Base-by-base conservation (phyloP, 352 stramenopile genomes). In the Pythium rhizo-oryzae region DNA sequence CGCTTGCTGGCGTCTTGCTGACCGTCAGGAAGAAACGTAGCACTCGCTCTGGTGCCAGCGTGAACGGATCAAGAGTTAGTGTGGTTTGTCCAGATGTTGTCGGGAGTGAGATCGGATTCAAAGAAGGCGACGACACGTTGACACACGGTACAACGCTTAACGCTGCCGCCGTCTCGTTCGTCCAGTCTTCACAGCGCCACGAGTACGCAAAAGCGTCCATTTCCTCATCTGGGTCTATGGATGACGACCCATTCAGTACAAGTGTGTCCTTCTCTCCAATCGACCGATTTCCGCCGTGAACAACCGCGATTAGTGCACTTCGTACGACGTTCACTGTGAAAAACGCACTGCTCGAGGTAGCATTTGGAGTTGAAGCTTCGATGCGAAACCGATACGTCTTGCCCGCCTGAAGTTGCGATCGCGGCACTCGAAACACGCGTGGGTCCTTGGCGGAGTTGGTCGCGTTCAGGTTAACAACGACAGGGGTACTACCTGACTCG, bases 371-470 rank as follows among this genome's bases (percentile, higher is more conserved):
- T 0, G 70, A 66, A 0, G 78, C 82, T n/a, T 89, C 78, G 24
- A 79, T 65, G n/a, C 65, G 73, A 52, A 94, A 88, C 18, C 69
- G 78, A 51, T 92, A 92, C 2, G 74, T 80, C n/a, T 67, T 70
- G 2, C 74, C 77, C 7, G 71, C 68, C 19, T 76, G 60, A 0
- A 94, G 60, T 11, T 67, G 54, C 6, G 78, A 71, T 2, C 80
- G 70, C 0, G 76, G 53, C 0, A 92, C 55, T 18, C 74, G 79
- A 50, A 91, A 94, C 6, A 85, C 67, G 15, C 82, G 80, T 4
- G 85, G 82, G 44, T 92, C 81, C 49, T 79, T 77, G n/a, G 84
- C 85, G 0, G 70, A 76, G 53, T 92, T 91, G 25, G 69, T 76
- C 12, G 74, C 67, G 30, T 75, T 85, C 19, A 90, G 67, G 21